A percentile compares a stretch with the other conserved stretches of the same genome.
These are phyloP conservation scores for Harringtonia lauricola DNA, from an alignment of 2,329 filamentous ascomycete species.

Conservation along the genomic window DNA sequence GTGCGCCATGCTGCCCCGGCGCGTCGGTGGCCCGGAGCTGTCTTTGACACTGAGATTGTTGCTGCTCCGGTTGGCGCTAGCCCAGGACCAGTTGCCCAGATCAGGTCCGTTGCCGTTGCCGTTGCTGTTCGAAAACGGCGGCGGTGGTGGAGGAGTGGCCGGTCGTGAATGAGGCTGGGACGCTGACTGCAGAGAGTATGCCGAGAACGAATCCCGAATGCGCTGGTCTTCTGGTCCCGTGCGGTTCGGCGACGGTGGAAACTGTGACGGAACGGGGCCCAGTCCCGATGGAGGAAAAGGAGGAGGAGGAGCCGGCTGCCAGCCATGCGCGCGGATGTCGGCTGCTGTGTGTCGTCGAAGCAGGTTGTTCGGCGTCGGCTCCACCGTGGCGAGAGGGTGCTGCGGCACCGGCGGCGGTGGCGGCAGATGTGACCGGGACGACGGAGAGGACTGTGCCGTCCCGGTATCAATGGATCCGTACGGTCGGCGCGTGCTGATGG, in stretches of 20 bases:
- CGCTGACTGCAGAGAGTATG: conserved; percentile 36
- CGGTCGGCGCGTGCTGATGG: conserved; percentile 62
- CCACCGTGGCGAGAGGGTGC: conserved; percentile 36
- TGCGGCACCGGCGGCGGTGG: conserved; percentile 39
- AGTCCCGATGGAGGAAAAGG: not conserved
- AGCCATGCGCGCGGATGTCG: conserved; percentile 83
- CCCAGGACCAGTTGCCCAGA: conserved; percentile 44
- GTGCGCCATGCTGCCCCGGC: conserved; percentile 50
- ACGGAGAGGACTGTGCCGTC: conserved; percentile 57
- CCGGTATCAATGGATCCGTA: conserved; percentile 71
- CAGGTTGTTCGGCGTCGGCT: conserved; percentile 57
- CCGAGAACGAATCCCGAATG: conserved; percentile 43
- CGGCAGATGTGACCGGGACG: conserved; percentile 57
- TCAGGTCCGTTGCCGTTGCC: conserved; percentile 14
- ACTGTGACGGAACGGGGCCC: conserved; percentile 31
- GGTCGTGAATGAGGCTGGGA: conserved; percentile 41
- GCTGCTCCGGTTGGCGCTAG: conserved; percentile 29
- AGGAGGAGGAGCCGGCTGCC: conserved; percentile 48
- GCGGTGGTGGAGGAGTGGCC: conserved; percentile 40
- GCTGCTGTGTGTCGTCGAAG: conserved; percentile 85
- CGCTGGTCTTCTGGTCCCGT: conserved; percentile 39
- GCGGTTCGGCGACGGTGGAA: conserved; percentile 44
- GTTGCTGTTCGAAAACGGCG: conserved; percentile 35
- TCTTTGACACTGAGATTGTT: conserved; percentile 41
- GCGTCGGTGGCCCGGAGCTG: conserved; percentile 43